Conservation (phyloP, 148 eudicot genomes). For the Mesembryanthemum crystallinum region DNA sequence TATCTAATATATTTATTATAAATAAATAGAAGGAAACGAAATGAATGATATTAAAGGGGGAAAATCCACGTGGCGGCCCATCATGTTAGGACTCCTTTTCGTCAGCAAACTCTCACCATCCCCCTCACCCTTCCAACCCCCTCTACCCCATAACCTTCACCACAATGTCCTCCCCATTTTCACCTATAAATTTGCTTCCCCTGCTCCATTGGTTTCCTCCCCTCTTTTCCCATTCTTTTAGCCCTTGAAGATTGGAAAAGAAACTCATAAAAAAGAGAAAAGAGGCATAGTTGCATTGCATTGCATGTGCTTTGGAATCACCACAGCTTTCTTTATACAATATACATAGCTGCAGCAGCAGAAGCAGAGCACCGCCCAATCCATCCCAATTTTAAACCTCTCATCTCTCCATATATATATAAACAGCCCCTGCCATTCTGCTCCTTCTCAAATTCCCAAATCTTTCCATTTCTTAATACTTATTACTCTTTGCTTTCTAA, state of each 20-base stretch:
- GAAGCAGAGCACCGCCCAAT: conserved; percentile 26
- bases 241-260: conserved; percentile 32
- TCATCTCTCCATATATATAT: not conserved
- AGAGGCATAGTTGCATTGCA: conserved; percentile 38
- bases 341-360: conserved; percentile 12
- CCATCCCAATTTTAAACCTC: conserved; percentile 1
- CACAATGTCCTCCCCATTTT: not conserved
- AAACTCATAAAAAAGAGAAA: not conserved
- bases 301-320: conserved; percentile 74
- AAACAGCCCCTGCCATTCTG: not conserved
- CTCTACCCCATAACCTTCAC: not conserved
- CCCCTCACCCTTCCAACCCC: not conserved
- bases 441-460: conserved; percentile 1
- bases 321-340: conserved; percentile 32
- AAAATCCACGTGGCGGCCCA: conserved; percentile 31
- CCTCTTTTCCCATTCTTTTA: conserved; percentile 19
- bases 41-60: not conserved
- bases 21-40: conserved; percentile 1
- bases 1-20: not conserved
- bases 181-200: conserved; percentile 33
- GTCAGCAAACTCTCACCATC: conserved; percentile 25
- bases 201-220: conserved; percentile 34
- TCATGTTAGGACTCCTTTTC: conserved; percentile 9
- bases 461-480: not conserved
- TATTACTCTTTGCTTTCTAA: not conserved